These are phyloP conservation scores for Sclerotinia trifoliorum DNA, from an alignment of 2,329 filamentous ascomycete genomes.

Conservation along the genomic window DNA sequence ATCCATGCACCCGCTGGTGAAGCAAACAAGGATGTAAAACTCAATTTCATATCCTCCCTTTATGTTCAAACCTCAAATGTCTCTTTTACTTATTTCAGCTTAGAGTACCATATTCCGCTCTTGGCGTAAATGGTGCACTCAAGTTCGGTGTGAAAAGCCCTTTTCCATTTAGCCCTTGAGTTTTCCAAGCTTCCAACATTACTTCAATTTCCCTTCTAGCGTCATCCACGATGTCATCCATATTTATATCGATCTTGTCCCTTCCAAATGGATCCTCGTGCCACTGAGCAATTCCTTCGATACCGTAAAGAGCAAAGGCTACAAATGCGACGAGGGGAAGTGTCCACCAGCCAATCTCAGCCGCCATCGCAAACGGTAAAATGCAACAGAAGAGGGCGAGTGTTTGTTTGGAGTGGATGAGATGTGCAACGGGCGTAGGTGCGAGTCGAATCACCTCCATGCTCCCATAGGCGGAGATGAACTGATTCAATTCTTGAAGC, in stretches of 20 bases:
- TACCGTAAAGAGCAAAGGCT: conserved; percentile 56
- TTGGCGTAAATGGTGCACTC: background rate
- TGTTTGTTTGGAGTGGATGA: conserved; percentile 65
- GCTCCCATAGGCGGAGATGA: conserved; percentile 58
- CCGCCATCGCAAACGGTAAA: conserved; percentile 62
- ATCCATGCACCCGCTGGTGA: background rate
- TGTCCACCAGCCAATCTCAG: conserved; percentile 62
- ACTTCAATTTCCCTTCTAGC: conserved; percentile 57
- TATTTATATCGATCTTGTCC: conserved; percentile 65
- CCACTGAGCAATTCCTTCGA: conserved; percentile 52
- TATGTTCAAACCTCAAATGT: background rate
- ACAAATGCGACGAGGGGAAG: conserved; percentile 59
- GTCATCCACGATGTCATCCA: conserved; percentile 64
- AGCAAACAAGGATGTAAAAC: background rate
- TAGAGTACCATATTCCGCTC: conserved; percentile 17
- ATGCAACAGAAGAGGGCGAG: conserved; percentile 59
- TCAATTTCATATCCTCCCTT: background rate
- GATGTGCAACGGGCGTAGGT: conserved; percentile 61
- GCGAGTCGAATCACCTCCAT: conserved; percentile 68
- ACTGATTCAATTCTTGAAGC: conserved; percentile 52
- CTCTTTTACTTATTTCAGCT: background rate
- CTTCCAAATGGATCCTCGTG: conserved; percentile 66
- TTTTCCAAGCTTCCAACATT: conserved; percentile 56
- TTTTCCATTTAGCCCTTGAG: conserved; percentile 29
- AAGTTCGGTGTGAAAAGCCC: conserved; percentile 13